Evolutionary conservation across 192 early-diverging fungal genomes (phyloP).

Genomic region (Coemansia sp.): DNA sequence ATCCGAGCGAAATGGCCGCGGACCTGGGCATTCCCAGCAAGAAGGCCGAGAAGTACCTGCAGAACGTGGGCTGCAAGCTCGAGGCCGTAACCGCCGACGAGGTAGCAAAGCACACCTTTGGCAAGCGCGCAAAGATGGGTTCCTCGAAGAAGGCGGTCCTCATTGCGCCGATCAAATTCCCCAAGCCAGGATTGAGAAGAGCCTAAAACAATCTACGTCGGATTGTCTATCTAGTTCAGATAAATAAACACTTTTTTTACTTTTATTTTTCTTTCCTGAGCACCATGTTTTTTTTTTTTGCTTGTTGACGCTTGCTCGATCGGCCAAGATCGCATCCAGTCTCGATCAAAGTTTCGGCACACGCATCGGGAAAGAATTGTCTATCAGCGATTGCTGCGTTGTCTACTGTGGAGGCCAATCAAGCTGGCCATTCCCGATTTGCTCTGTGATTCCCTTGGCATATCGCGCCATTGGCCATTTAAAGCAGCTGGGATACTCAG

Average conservation of each 20-base stretch:
- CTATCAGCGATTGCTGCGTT: no score
- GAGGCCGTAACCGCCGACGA: conserved; percentile 31
- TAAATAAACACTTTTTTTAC: background rate
- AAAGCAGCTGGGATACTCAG: background rate
- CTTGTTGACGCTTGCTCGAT: no score
- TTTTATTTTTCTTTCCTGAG: no score
- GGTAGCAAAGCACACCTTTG: conserved; percentile 14
- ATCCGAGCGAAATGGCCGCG: conserved; percentile 60
- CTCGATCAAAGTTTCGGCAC: no score
- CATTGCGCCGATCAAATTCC: conserved; percentile 52
- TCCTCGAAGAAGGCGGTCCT: conserved; percentile 44
- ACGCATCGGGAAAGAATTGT: no score
- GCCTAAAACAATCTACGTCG: background rate
- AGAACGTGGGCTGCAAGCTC: conserved; percentile 54
- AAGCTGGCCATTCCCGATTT: background rate
- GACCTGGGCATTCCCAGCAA: conserved; percentile 60
- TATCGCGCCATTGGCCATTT: background rate
- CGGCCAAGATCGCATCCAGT: no score
- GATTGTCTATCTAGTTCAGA: background rate
- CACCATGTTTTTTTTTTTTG: no score
- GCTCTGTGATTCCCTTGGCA: background rate
- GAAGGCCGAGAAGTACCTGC: conserved; percentile 42
- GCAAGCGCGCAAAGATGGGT: conserved; percentile 13
- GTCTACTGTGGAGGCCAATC: background rate
- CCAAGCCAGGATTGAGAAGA: conserved; percentile 31